Conservation (phyloP, 2,329 filamentous ascomycete species). For the Orbilia blumenaviensis region DNA sequence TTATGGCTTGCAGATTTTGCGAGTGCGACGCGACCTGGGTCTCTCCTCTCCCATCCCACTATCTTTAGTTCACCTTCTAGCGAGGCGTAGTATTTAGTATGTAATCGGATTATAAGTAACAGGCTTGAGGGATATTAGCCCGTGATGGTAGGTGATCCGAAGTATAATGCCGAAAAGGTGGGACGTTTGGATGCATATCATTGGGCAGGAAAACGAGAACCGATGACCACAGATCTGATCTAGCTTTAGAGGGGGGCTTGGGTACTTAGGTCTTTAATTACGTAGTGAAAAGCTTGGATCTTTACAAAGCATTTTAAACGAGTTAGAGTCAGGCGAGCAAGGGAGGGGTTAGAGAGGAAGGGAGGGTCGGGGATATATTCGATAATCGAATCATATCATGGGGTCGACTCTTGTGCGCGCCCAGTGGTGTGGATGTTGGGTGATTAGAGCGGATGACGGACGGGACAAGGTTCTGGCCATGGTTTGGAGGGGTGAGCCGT, state of each 20-base stretch:
- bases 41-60: too few species aligned
- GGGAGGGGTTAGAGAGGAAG: background rate
- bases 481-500: background rate
- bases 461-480: constrained; percentile 16
- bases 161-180: constrained; percentile 27
- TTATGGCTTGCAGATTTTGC: constrained; percentile 12
- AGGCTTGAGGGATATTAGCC: constrained; percentile 45
- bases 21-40: constrained; percentile 8
- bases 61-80: background rate
- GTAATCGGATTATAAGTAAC: background rate
- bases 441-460: constrained; percentile 21
- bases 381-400: background rate
- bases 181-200: background rate
- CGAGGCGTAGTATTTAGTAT: background rate
- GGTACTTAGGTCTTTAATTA: too few species aligned
- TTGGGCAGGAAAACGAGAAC: constrained; percentile 19
- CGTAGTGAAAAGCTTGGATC: background rate
- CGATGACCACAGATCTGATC: constrained; percentile 18
- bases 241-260: too few species aligned
- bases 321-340: constrained; percentile 24
- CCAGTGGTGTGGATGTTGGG: background rate
- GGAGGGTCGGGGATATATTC: background rate
- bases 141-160: constrained; percentile 34
- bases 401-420: background rate
- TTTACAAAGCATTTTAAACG: too few species aligned